Base-by-base conservation (phyloP, 2,329 filamentous ascomycete species). In the Aspergillus sp. region DNA sequence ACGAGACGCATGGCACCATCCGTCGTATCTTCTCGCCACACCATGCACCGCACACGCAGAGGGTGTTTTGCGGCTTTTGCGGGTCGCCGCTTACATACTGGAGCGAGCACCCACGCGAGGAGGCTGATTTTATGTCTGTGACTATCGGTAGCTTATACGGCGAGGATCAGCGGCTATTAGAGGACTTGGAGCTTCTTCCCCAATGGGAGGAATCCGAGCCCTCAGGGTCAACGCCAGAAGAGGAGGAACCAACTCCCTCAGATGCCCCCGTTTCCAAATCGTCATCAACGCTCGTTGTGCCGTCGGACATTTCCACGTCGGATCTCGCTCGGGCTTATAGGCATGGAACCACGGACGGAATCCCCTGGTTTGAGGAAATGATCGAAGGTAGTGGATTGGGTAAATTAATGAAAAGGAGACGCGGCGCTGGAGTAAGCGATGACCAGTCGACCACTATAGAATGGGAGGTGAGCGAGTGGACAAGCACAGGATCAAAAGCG, bases 61-160 rank as follows among this genome's bases (percentile, higher is more conserved):
- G 90, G 50, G 85, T 91, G 64, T 97, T 97, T 75, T 97, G 93
- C 76, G 93, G 93, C 23, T 96, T 90, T 77, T 96, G 93, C 72
- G 93, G 93, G 52, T 96, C 92, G 0, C 89, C 90, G 12, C 79
- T 97, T 54, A 89, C 88, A 0, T 91, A 88, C 66, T 96, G 91
- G 91, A 88, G 87, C 47, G 92, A 96, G 73, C 76, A 84, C 23
- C 89, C 90, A 0, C 77, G 75, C 1, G 81, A 80, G 52, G 90
- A 95, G 70, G 88, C 88, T 12, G 86, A 92, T 7, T 93, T 84
- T 70, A 91, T 97, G 76, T 87, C 87, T 58, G 79, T 96, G 57
- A 90, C 91, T 0, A 79, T 96, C n/a, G 90, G 90, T 5, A 93
- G 88, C 65, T 78, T 97, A 53, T 71, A 84, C 39, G 82, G 83